phyloP scores from a whole-genome alignment of 352 stramenopile genomes.

The Pythium sukuiense region DNA sequence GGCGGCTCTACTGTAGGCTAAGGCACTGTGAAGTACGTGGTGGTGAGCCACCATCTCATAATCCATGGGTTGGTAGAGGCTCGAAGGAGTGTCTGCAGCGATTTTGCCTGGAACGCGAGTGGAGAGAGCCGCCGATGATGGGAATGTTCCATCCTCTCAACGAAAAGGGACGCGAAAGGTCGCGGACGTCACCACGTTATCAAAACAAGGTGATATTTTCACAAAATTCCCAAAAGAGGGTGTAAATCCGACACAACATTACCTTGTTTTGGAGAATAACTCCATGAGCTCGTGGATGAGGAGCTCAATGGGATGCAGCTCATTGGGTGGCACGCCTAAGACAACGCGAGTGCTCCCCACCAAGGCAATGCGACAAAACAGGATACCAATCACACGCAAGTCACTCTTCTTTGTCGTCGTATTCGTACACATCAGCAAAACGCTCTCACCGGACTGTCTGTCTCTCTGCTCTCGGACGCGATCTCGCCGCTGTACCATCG shows the following conservation, averaged over 20 bases:
- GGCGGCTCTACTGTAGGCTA: neutral
- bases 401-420: slow-evolving; percentile 6
- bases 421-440: slow-evolving; percentile 10
- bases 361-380: neutral
- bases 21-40: too few relatives aligned
- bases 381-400: neutral
- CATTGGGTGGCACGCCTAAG: neutral
- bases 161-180: neutral
- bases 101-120: neutral
- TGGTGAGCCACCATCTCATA: neutral
- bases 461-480: neutral
- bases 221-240: too few relatives aligned
- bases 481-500: neutral
- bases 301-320: neutral
- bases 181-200: neutral
- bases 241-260: neutral
- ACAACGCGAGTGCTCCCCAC: neutral
- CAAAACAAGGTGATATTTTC: neutral
- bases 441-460: neutral
- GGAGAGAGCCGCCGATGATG: neutral
- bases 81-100: too few relatives aligned
- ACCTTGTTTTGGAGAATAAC: slow-evolving; percentile 1
- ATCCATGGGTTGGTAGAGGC: neutral
- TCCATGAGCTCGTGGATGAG: neutral
- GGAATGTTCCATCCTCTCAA: neutral